Conservation (phyloP, 441 rosid species). For the California macrophylla region DNA sequence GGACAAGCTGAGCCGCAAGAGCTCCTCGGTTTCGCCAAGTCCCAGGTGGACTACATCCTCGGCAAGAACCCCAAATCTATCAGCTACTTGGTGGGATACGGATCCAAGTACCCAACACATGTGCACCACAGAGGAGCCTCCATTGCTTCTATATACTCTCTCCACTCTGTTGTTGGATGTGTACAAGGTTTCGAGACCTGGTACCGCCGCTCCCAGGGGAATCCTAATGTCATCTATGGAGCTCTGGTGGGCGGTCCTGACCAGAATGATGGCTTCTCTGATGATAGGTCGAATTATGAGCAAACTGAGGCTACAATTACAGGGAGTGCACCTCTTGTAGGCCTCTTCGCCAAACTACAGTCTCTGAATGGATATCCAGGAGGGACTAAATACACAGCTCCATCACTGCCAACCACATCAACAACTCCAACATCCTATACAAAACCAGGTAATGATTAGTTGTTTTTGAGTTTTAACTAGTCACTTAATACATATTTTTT, state of each 20-base stretch:
- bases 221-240: conserved; percentile 63
- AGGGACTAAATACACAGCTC: conserved; percentile 1
- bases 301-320: conserved; percentile 74
- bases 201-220: conserved; percentile 45
- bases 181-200: conserved; percentile 69
- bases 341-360: conserved; percentile 66
- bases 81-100: conserved; percentile 74
- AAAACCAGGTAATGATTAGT: conserved; percentile 23
- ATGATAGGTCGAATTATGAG: conserved; percentile 60
- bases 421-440: conserved; percentile 15
- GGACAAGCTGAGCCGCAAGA: conserved; percentile 35
- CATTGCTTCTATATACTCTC: conserved; percentile 40
- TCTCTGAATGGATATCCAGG: conserved; percentile 24
- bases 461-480: too few species aligned
- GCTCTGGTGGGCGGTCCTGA: conserved; percentile 92
- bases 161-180: conserved; percentile 42
- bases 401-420: conserved; percentile 6
- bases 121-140: conserved; percentile 89
- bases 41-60: conserved; percentile 74
- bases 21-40: conserved; percentile 42
- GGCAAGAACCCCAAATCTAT: conserved; percentile 64
- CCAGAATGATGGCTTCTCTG: conserved; percentile 46
- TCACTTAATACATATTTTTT: too few species aligned
- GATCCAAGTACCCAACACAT: conserved; percentile 46
- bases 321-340: conserved; percentile 61